phyloP scores from a whole-genome alignment of 805 yeast genomes.

The Clavispora asparagi region DNA sequence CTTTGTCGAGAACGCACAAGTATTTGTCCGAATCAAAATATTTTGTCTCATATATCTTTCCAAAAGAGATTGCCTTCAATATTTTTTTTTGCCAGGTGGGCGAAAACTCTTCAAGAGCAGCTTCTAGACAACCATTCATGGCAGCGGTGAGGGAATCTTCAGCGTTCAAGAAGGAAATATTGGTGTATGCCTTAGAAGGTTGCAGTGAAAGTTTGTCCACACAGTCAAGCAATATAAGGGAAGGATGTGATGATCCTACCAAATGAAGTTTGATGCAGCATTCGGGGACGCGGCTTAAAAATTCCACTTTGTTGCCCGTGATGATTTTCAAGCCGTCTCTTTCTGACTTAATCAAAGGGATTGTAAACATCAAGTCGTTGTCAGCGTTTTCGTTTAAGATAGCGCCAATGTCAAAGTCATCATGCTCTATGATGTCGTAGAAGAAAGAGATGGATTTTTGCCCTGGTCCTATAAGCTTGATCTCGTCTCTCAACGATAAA shows the following conservation, averaged over 20 bases:
- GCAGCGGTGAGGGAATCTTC: constrained; percentile 50
- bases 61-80: constrained; percentile 78
- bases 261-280: constrained; percentile 59
- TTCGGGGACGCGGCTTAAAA: constrained; percentile 57
- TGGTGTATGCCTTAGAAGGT: constrained; percentile 79
- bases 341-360: constrained; percentile 46
- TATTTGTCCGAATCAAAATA: constrained; percentile 56
- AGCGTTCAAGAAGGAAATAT: constrained; percentile 47
- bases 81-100: constrained; percentile 75
- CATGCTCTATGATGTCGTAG: constrained; percentile 29
- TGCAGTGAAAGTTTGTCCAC: constrained; percentile 52
- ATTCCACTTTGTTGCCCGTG: constrained; percentile 52
- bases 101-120: constrained; percentile 75
- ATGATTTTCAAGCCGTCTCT: constrained; percentile 68
- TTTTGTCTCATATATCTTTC: constrained; percentile 56
- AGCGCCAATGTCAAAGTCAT: constrained; percentile 26
- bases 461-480: constrained; percentile 68
- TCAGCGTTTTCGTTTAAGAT: constrained; percentile 9
- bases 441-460: constrained; percentile 53
- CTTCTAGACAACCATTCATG: constrained; percentile 63
- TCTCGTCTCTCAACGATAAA: constrained; percentile 55
- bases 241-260: constrained; percentile 79
- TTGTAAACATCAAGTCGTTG: constrained; percentile 22
- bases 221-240: constrained; percentile 80
- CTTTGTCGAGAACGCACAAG: constrained; percentile 52